Evolutionary conservation across 2,329 filamentous ascomycete genomes (phyloP).

Genomic region (Lasiodiplodia hormozganensis): DNA sequence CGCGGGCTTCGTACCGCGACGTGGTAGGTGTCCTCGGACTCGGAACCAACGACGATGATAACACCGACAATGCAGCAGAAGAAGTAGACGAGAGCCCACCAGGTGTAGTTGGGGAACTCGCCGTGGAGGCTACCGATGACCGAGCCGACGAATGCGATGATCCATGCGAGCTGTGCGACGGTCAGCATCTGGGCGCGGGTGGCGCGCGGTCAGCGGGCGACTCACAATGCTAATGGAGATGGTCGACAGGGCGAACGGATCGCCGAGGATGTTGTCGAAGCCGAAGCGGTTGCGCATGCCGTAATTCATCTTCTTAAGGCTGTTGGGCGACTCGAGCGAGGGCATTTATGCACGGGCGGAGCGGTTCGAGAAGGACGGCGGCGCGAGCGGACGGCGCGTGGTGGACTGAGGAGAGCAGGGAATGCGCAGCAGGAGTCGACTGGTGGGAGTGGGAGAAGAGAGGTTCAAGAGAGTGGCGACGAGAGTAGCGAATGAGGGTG

Average conservation of each 20-base stretch:
- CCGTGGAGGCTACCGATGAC: conserved; percentile 71
- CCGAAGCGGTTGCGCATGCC: conserved; percentile 64
- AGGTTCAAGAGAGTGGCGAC: conserved; percentile 18
- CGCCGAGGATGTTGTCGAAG: conserved; percentile 89
- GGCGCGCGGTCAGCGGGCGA: conserved; percentile 35
- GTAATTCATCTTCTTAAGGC: conserved; percentile 79
- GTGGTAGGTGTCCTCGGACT: conserved; percentile 86
- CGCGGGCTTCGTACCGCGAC: conserved; percentile 66
- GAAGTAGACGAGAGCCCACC: conserved; percentile 90
- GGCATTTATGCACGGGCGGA: conserved; percentile 62
- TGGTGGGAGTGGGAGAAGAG: conserved; percentile 7
- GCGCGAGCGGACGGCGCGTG: background rate
- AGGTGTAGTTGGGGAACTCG: conserved; percentile 82
- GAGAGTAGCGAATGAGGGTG: conserved; percentile 30
- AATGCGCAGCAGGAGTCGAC: conserved; percentile 2
- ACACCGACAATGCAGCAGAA: conserved; percentile 82
- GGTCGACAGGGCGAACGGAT: conserved; percentile 94
- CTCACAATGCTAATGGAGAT: conserved; percentile 89
- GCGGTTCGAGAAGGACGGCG: background rate
- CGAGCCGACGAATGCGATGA: conserved; percentile 88
- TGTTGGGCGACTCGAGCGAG: conserved; percentile 70
- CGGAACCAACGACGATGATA: conserved; percentile 81
- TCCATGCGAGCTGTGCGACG: conserved; percentile 79
- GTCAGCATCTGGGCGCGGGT: conserved; percentile 32
- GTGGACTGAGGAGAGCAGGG: conserved; percentile 5